Percentiles rank a stretch among this genome's conserved stretches.
Evolutionary conservation across 208 protist genomes (phyloP).

Genomic region (Acanthamoeba rhysodes): DNA sequence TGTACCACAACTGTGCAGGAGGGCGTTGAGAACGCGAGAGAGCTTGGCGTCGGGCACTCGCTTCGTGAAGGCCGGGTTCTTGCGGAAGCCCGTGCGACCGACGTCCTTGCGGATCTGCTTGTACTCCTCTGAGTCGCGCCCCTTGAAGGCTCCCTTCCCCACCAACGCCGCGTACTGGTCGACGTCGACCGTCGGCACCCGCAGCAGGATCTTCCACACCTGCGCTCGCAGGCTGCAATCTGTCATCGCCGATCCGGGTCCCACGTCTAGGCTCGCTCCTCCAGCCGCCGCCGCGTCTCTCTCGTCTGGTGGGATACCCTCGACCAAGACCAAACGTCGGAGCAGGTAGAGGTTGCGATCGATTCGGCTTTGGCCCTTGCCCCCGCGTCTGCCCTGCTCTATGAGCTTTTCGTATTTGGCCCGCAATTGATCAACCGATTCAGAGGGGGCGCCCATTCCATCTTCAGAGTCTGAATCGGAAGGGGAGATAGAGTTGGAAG

Average conservation of each 20-base stretch:
- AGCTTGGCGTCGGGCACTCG: constrained; percentile 81
- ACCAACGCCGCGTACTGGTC: constrained; percentile 83
- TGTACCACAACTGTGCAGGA: constrained; percentile 77
- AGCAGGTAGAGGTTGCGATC: constrained; percentile 79
- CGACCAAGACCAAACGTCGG: constrained; percentile 76
- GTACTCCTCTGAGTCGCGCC: constrained; percentile 73
- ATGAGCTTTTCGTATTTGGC: constrained; percentile 39
- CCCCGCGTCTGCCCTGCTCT: neutral
- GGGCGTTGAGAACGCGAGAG: constrained; percentile 85
- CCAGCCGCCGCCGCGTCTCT: neutral
- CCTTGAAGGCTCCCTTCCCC: constrained; percentile 64
- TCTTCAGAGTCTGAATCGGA: constrained; percentile 53
- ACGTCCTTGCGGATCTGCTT: constrained; percentile 82
- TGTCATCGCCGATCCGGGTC: neutral
- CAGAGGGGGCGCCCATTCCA: neutral
- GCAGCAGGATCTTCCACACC: constrained; percentile 89
- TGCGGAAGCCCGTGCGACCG: constrained; percentile 82
- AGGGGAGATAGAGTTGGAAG: constrained; percentile 35
- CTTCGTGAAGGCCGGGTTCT: constrained; percentile 80
- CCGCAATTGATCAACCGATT: neutral
- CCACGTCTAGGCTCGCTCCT: constrained; percentile 42
- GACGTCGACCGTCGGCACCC: constrained; percentile 78
- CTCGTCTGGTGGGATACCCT: constrained; percentile 81
- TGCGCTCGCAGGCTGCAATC: constrained; percentile 84
- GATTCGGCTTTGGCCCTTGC: neutral